A percentile compares a stretch with the other conserved stretches of the same genome.
Evolutionary conservation across 78 protist species (phyloP).

Genomic region (Dictyostelium intermedium): DNA sequence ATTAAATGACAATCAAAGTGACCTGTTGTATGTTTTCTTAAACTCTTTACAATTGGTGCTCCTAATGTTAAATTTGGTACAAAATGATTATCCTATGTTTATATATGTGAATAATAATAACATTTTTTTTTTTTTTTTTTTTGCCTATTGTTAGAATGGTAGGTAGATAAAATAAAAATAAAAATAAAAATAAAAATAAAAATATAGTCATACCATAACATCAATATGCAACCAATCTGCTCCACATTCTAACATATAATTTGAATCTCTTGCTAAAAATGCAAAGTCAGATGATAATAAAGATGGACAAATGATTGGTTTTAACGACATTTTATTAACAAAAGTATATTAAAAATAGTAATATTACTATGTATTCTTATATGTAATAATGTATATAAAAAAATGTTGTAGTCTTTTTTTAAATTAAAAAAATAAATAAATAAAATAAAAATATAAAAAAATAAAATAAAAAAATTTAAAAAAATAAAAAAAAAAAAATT

Average conservation of each 20-base stretch:
- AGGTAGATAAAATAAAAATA: not conserved
- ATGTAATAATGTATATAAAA: too few relatives aligned
- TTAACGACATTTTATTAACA: conserved; percentile 9
- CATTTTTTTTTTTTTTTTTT: too few relatives aligned
- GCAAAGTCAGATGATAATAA: conserved; percentile 92
- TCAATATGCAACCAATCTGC: conserved; percentile 98
- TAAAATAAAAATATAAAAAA: not conserved
- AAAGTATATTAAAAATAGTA: not conserved
- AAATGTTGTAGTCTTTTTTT: not conserved
- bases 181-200: not conserved
- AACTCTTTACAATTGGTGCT: conserved; percentile 93
- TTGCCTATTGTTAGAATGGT: too few relatives aligned
- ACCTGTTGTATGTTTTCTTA: conserved; percentile 91
- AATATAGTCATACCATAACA: conserved; percentile 93
- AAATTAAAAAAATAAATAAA: too few relatives aligned
- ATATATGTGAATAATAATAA: too few relatives aligned
- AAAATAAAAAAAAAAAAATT: not conserved
- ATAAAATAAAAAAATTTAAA: not conserved
- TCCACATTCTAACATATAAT: conserved; percentile 68
- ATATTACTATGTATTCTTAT: not conserved
- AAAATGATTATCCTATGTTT: conserved; percentile 93
- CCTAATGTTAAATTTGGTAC: conserved; percentile 98
- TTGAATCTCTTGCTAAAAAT: conserved; percentile 85
- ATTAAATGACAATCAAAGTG: conserved; percentile 98
- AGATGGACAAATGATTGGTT: conserved; percentile 93